Evolutionary conservation across 1,139 yeast species (phyloP).

Genomic region (Geotrichum aggregatum): DNA sequence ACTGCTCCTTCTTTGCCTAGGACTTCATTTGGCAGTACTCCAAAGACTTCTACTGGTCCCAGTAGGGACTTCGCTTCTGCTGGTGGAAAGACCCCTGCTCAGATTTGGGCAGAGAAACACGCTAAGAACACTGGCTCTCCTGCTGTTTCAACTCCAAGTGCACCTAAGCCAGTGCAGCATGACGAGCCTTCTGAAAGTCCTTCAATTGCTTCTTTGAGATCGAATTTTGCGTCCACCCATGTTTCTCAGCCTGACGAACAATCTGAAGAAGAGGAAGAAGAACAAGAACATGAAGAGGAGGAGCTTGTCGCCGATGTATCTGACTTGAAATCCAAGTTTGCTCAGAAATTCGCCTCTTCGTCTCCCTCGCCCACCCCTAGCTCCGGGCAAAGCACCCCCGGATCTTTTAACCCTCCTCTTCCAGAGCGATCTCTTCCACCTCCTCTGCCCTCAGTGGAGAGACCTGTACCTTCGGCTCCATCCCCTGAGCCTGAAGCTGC

Average conservation of each 20-base stretch:
- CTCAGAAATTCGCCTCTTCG: slow-evolving; percentile 22
- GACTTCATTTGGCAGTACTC: slow-evolving; percentile 44
- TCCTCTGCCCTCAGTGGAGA: slow-evolving; percentile 18
- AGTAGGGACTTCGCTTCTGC: slow-evolving; percentile 66
- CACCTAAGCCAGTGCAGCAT: slow-evolving; percentile 19
- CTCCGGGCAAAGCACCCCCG: slow-evolving; percentile 12
- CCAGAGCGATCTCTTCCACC: slow-evolving; percentile 7
- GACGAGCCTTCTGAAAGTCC: slow-evolving; percentile 26
- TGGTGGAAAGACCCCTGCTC: slow-evolving; percentile 90
- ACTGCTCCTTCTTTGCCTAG: slow-evolving; percentile 42
- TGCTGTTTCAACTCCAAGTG: slow-evolving; percentile 20
- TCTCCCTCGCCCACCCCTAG: slow-evolving; percentile 20
- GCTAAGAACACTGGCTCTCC: slow-evolving; percentile 43
- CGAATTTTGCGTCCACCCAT: slow-evolving; percentile 25
- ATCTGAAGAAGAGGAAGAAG: too few species aligned
- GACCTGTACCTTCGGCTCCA: slow-evolving; percentile 5
- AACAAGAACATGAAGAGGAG: slow-evolving; percentile 18
- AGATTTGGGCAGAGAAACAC: slow-evolving; percentile 89
- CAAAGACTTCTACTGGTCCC: slow-evolving; percentile 55
- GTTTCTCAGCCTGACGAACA: slow-evolving; percentile 25
- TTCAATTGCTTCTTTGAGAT: slow-evolving; percentile 25
- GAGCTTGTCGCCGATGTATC: slow-evolving; percentile 25
- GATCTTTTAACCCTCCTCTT: slow-evolving; percentile 3
- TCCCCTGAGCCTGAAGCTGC: slow-evolving; percentile 19
- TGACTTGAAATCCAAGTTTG: slow-evolving; percentile 25